Conservation (phyloP, 2,329 filamentous ascomycete species). For the Zymoseptoria ardabiliae region DNA sequence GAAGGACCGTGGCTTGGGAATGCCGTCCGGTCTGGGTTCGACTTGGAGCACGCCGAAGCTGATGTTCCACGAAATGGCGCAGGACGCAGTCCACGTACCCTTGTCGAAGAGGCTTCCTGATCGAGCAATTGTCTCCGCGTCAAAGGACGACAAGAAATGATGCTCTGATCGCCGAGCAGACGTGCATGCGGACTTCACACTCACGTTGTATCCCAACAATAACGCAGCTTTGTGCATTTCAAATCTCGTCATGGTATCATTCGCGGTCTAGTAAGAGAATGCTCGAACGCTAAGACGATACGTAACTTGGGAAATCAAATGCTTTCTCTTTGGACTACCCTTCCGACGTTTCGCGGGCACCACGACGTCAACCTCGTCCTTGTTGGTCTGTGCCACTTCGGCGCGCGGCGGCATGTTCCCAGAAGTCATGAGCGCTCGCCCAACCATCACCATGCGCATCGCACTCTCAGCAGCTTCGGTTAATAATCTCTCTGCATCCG, state of each 20-base stretch:
- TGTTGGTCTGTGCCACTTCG: not conserved
- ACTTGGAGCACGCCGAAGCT: not conserved
- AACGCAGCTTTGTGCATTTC: not conserved
- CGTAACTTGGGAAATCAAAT: not conserved
- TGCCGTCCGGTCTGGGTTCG: not conserved
- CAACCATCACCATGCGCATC: constrained; percentile 33
- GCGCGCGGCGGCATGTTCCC: not conserved
- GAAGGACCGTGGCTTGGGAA: constrained; percentile 11
- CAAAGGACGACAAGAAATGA: not conserved
- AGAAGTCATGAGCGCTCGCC: constrained; percentile 20
- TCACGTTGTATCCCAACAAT: not conserved
- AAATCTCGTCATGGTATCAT: not conserved
- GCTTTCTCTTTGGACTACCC: not conserved
- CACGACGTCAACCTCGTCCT: not conserved
- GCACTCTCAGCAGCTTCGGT: constrained; percentile 33
- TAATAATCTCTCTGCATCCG: constrained; percentile 29
- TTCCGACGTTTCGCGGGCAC: not conserved
- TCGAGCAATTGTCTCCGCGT: not conserved
- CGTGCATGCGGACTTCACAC: not conserved
- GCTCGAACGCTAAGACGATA: not conserved
- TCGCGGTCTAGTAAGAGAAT: not conserved
- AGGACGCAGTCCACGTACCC: constrained; percentile 19
- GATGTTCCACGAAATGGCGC: constrained; percentile 16
- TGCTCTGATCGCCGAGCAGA: not conserved
- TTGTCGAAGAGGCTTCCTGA: constrained; percentile 4